These are phyloP conservation scores for Monosporascus sp. DNA, from an alignment of 2,329 filamentous ascomycete genomes.

Conservation along the genomic window DNA sequence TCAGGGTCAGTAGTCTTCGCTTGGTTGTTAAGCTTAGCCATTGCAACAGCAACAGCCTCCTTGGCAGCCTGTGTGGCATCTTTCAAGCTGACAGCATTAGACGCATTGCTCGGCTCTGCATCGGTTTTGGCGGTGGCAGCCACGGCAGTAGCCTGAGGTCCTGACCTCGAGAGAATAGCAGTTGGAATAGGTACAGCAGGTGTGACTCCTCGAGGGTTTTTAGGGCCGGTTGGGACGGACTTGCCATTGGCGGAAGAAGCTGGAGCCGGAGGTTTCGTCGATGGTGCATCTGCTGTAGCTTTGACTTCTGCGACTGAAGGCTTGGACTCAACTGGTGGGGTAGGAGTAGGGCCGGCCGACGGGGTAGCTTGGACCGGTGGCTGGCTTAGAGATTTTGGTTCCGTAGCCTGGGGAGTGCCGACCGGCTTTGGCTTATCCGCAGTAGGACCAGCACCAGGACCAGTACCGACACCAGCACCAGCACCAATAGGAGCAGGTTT, in stretches of 20 bases:
- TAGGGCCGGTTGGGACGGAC: slow-evolving; percentile 42
- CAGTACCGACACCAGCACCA: slow-evolving; percentile 43
- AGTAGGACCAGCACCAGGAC: slow-evolving; percentile 40
- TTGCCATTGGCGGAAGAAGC: slow-evolving; percentile 28
- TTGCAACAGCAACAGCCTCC: slow-evolving; percentile 73
- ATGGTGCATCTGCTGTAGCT: slow-evolving; percentile 48
- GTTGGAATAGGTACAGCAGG: slow-evolving; percentile 62
- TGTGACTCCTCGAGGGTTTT: slow-evolving; percentile 46
- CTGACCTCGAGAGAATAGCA: slow-evolving; percentile 27
- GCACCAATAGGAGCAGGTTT: slow-evolving; percentile 50
- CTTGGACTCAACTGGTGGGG: slow-evolving; percentile 64
- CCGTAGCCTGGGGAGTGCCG: slow-evolving; percentile 41
- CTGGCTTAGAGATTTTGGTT: slow-evolving; percentile 48
- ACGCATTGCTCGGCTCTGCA: slow-evolving; percentile 31
- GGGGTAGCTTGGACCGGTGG: slow-evolving; percentile 37
- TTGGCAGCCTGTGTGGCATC: slow-evolving; percentile 71
- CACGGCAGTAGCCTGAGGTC: slow-evolving; percentile 23
- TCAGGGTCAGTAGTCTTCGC: slow-evolving; percentile 6
- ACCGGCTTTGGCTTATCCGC: slow-evolving; percentile 42
- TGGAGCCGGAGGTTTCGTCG: slow-evolving; percentile 30
- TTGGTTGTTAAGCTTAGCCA: slow-evolving; percentile 60
- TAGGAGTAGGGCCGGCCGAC: slow-evolving; percentile 47
- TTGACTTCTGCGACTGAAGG: slow-evolving; percentile 51
- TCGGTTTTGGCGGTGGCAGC: slow-evolving; percentile 30
- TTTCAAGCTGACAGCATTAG: slow-evolving; percentile 41